Evolutionary conservation across 352 stramenopile genomes (phyloP).

Genomic region (Globisporangium irregulare): DNA sequence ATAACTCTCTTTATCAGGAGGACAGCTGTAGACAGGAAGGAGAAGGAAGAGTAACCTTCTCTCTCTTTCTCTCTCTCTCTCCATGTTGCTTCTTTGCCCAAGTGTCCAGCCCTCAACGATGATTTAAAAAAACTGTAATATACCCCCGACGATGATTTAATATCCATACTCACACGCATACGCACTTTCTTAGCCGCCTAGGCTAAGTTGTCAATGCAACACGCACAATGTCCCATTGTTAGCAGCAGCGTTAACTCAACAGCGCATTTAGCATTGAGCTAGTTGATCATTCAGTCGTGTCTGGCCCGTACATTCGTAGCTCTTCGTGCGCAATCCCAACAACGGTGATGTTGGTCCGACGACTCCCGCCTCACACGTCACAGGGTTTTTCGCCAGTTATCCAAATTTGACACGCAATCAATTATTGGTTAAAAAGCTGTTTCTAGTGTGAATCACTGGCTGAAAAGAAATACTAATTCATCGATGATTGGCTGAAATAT

Average conservation of each 20-base stretch:
- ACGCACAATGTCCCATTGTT: not conserved
- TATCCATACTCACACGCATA: constrained; percentile 4
- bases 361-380: not conserved
- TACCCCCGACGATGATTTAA: constrained; percentile 11
- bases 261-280: not conserved
- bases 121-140: constrained; percentile 7
- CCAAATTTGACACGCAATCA: not conserved
- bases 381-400: not conserved
- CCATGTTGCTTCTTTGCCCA: not conserved
- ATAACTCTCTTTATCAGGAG: not conserved
- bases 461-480: not conserved
- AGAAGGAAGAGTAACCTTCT: not conserved
- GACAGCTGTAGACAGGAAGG: not conserved
- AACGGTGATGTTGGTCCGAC: not conserved
- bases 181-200: not conserved
- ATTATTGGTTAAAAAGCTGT: not conserved
- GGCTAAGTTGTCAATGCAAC: no score
- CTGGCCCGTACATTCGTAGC: not conserved
- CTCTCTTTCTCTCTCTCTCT: not conserved
- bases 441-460: not conserved
- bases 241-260: not conserved
- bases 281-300: not conserved
- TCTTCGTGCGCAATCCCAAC: constrained; percentile 5
- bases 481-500: constrained; percentile 13
- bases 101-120: constrained; percentile 3